Percentiles rank a stretch among this genome's conserved stretches.
Evolutionary conservation across 225 moss, liverwort and hornwort genomes (phyloP).

Genomic region (Marchantia paleacea): DNA sequence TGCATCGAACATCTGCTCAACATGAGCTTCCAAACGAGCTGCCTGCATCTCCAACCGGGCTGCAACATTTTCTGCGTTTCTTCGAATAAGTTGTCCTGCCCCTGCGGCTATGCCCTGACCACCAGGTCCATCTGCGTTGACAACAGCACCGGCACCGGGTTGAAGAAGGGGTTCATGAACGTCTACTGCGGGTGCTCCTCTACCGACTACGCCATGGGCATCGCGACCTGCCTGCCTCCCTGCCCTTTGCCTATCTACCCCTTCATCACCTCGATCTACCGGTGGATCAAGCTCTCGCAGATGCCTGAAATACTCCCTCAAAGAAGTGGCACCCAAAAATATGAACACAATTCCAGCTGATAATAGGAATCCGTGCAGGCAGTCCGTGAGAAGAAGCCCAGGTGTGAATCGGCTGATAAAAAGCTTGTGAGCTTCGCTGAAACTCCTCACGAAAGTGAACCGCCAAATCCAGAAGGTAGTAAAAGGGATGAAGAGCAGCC

Average conservation of each 20-base stretch:
- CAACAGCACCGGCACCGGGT: conserved; percentile 15
- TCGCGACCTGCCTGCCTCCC: conserved; percentile 64
- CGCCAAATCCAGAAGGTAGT: conserved; percentile 99
- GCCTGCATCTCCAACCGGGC: conserved; percentile 96
- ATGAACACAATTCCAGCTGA: conserved; percentile 99
- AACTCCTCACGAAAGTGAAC: conserved; percentile 93
- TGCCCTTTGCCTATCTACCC: conserved; percentile 65
- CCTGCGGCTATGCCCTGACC: conserved; percentile 90
- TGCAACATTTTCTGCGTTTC: conserved; percentile 98
- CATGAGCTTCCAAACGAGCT: conserved; percentile 96
- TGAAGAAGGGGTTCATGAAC: conserved; percentile 32
- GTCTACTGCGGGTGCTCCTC: conserved; percentile 52
- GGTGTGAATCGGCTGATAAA: conserved; percentile 84
- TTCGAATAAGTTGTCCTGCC: conserved; percentile 85
- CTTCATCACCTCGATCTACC: conserved; percentile 65
- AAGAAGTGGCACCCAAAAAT: conserved; percentile 95
- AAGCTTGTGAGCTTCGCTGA: conserved; percentile 80
- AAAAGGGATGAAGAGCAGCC: conserved; percentile 92
- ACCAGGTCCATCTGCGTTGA: conserved; percentile 40
- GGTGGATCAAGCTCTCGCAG: conserved; percentile 78
- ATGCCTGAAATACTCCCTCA: conserved; percentile 96
- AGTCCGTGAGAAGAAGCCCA: conserved; percentile 84
- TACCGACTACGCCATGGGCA: conserved; percentile 49
- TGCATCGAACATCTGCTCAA: conserved; percentile 98
- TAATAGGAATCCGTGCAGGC: conserved; percentile 89